Base-by-base conservation (phyloP, 2,329 filamentous ascomycete species). In the Didymella arachidicola region DNA sequence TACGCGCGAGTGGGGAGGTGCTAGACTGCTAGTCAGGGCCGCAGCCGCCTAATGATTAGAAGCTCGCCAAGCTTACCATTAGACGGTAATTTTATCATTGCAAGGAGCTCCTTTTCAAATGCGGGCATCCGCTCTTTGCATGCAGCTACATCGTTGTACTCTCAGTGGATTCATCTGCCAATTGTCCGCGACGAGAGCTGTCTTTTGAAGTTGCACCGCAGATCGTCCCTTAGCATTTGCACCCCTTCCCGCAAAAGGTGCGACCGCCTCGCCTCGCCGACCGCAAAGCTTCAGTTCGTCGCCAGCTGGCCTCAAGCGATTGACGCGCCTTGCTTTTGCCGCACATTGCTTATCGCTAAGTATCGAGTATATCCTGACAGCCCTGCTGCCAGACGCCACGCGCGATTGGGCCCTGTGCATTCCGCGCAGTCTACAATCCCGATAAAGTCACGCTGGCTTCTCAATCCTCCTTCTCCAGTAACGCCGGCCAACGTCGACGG, bases 401-500 rank as follows among this genome's bases (percentile, higher is more conserved):
- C 65, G 51, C 58, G 26, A 51, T 43, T 46, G 42, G 36, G 39
- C 51, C 52, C 47, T 55, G 46, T 60, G 52, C 57, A 70, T 69
- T 69, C 68, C 65, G 64, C 59, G 62, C 68, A 65, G 62, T 66
- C 56, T 64, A 65, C 51, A 62, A 65, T 53, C 48, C 58, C 48
- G 57, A 61, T 59, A 56, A 69, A 67, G 66, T 75, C 76, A 72
- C 70, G 71, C 68, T 78, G 76, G 76, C 76, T 72, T 74, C 75
- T 56, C 70, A 72, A 62, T 70, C 68, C 42, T 74, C 74, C 59
- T 74, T 74, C 59, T 70, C 72, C 67, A 70, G 72, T 70, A 68
- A 71, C 52, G 64, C 72, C 70, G 73, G 72, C 67, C 74, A 77
- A 72, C 75, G 76, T 65, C 74, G 76, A 63, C 70, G 76, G 70